Evolutionary conservation across 768 basidiomycete species (phyloP).

Genomic region (Mycena venus): DNA sequence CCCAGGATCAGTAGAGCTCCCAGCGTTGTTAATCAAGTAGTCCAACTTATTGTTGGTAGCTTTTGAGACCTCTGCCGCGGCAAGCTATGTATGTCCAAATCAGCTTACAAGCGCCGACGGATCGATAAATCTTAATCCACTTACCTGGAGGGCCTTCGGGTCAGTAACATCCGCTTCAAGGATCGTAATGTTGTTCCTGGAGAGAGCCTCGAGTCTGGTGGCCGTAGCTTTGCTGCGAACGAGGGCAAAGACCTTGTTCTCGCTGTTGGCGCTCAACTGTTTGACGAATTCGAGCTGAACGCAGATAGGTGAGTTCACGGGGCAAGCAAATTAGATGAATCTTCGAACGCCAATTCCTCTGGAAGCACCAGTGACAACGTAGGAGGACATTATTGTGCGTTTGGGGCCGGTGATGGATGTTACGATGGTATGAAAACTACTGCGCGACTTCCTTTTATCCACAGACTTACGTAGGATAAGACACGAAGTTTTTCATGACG

Average conservation of each 20-base stretch:
- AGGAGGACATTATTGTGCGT: background rate
- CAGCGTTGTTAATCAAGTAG: conserved; percentile 7
- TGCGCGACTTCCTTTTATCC: no score
- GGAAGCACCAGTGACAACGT: no score
- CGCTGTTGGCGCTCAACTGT: background rate
- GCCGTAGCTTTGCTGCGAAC: background rate
- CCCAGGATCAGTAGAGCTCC: background rate
- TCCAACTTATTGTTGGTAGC: background rate
- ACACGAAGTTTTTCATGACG: no score
- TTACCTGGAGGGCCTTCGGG: background rate
- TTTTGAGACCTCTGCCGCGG: background rate
- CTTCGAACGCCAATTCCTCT: background rate
- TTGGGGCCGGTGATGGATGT: no score
- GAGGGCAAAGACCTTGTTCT: background rate
- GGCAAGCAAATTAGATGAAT: background rate
- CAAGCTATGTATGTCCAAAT: background rate
- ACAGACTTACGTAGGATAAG: no score
- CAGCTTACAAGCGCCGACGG: background rate
- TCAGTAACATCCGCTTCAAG: no score
- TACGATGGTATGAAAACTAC: no score
- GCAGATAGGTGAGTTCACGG: background rate
- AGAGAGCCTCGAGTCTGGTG: background rate
- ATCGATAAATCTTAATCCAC: background rate
- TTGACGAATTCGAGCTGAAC: background rate
- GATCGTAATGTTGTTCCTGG: no score